Conservation (phyloP, 1,139 yeast genomes). For the Debaryomyces singareniensis region DNA sequence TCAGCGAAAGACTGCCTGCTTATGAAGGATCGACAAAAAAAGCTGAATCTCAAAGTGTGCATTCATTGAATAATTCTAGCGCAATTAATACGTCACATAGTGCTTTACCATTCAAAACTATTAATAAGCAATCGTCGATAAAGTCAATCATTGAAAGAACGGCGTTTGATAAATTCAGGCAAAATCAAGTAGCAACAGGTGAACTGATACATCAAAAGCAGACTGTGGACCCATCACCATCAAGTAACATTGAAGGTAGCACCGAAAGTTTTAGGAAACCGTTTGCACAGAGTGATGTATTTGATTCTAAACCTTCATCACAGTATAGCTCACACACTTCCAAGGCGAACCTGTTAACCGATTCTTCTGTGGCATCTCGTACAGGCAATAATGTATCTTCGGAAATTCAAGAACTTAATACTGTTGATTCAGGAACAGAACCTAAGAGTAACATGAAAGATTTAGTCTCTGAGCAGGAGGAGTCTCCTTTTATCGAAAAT, state of each 20-base stretch:
- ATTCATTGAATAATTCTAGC: no score
- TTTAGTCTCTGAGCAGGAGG: neutral
- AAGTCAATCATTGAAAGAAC: slow-evolving; percentile 35
- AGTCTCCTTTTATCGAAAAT: neutral
- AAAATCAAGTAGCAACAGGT: slow-evolving; percentile 7
- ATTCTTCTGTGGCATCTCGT: neutral
- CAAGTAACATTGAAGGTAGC: no score
- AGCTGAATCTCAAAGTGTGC: no score
- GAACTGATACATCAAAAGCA: neutral
- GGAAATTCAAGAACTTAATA: neutral
- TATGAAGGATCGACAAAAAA: no score
- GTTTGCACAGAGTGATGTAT: neutral
- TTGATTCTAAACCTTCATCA: neutral
- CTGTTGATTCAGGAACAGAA: neutral
- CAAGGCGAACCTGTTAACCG: neutral
- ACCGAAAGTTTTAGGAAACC: neutral
- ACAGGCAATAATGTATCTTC: neutral
- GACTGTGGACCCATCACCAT: no score
- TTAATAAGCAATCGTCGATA: slow-evolving; percentile 13
- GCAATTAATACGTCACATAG: no score
- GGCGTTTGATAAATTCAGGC: slow-evolving; percentile 36
- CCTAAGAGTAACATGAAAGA: neutral
- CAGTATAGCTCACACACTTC: slow-evolving; percentile 1
- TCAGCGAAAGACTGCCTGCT: no score
- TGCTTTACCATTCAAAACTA: neutral